Base-by-base conservation (phyloP, 768 basidiomycete species). In the Tulasnella sp. region DNA sequence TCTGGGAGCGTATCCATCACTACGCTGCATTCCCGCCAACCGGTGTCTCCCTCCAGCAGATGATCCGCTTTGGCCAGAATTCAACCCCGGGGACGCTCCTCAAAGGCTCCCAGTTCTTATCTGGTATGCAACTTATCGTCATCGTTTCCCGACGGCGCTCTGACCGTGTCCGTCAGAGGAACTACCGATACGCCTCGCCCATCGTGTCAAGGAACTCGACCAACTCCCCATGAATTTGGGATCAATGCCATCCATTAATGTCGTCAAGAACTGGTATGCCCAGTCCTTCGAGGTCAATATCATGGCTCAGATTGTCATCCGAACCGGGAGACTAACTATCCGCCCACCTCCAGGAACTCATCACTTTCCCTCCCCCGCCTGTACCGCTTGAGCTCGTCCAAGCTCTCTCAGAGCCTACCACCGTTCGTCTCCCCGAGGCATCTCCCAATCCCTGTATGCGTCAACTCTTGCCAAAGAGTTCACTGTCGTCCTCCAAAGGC, bases 201-300 rank as follows among this genome's bases (percentile, higher is more conserved):
- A 99, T 85, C 91, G 98, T 41, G 97, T 97, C 31, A 96, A 96
- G 85, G 98, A 99, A 86, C 91, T 99, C 41, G 96, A 98, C 83
- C 92, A 94, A 83, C 89, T 99, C 4, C 98, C 98, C 0, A 94
- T 98, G 86, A 93, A 95, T 79, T 89, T 99, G 76, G 93, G 92
- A 83, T 90, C 90, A 72, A 98, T 98, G 97, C 92, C 93, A 0
- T 94, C 93, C 54, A 98, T 99, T 82, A 91, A 92, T 80, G 96
- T 94, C 85, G 95, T 99, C 81, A 97, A 96, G 88, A 93, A 97
- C 84, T 99, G 98, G 98, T 99, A 99, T 86, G 97, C 97, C 0
- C 96, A 99, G 88, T 96, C 94, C 22, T 99, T 99, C 86, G 95
- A 99, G 90, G 97, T 97, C 77, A 76, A 69, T 69, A 92, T 87